Base-by-base conservation (phyloP, 2,329 filamentous ascomycete genomes). In the Alternaria alternata region DNA sequence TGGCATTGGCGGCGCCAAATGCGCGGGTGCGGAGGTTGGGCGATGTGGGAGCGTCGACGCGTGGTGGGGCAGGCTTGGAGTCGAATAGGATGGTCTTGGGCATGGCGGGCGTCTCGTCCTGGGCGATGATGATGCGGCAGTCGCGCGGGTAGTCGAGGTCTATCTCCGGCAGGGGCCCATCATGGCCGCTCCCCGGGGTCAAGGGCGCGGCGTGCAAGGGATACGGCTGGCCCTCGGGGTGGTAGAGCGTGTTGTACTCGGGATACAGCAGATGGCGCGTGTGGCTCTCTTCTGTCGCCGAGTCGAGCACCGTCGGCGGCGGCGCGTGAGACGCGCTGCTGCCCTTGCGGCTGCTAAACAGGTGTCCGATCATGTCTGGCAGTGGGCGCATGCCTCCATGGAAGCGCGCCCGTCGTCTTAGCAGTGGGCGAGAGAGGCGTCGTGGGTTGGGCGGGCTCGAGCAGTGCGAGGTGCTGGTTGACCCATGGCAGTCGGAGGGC, bases 81-180 rank as follows among this genome's bases (percentile, higher is more conserved):
- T 81, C 79, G 70, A 79, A 81, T 39, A 81, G 72, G 39, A 80
- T 71, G 16, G 75, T 73, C 66, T 75, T 75, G 58, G 74, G 70
- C 63, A 72, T 72, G 46, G 72, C 59, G 20, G 69, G 71, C 22
- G 73, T 73, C 62, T 80, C 79, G 64, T 80, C 78, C 64, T 81
- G 80, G 52, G 80, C 80, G 36, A 81, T 78, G 62, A 81, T 77
- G 61, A 81, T 78, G 57, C 80, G 69, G 57, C 80, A 76, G 66
- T 81, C 78, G 59, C 79, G 69, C 18, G 78, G 71, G 54, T 72
- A 75, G 54, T 81, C 78, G 64, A 81, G 72, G 60, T 81, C 79
- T 52, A 80, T 79, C 63, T 79, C 78, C 14, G 76, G 75, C 47
- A 75, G 74, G 3, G 75, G 73, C 34, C 76, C 75, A 59, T 79